Evolutionary conservation across 371 early-diverging fungal species (phyloP).

Genomic region (Mucor irregularis): DNA sequence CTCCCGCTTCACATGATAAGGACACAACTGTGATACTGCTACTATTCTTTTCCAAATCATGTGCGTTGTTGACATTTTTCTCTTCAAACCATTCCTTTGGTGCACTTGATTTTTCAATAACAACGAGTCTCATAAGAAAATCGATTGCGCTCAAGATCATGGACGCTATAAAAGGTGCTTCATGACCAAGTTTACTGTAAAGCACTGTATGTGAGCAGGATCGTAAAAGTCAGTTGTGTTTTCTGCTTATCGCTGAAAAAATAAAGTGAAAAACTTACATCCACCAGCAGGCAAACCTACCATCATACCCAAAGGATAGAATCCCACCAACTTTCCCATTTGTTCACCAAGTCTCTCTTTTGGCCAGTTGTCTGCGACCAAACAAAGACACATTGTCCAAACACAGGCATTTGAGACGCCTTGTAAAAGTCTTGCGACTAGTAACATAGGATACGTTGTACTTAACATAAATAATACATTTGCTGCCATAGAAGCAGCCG

Average conservation of each 20-base stretch:
- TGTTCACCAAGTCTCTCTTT: slow-evolving; percentile 50
- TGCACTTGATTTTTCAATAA: slow-evolving; percentile 50
- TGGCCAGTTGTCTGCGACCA: slow-evolving; percentile 66
- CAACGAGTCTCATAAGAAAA: slow-evolving; percentile 51
- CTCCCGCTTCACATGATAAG: background rate
- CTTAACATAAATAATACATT: slow-evolving; percentile 66
- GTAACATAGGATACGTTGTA: slow-evolving; percentile 53
- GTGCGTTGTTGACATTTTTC: no score
- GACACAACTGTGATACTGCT: no score
- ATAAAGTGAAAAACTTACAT: no score
- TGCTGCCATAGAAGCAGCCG: slow-evolving; percentile 52
- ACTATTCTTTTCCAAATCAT: slow-evolving; percentile 1
- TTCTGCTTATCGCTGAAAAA: background rate
- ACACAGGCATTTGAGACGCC: slow-evolving; percentile 66
- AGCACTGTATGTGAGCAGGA: slow-evolving; percentile 26
- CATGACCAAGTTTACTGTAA: slow-evolving; percentile 63
- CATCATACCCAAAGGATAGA: slow-evolving; percentile 64
- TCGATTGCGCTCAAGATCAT: slow-evolving; percentile 62
- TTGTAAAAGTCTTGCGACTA: slow-evolving; percentile 66
- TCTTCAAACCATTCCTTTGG: slow-evolving; percentile 44
- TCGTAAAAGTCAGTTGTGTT: background rate
- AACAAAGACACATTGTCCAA: slow-evolving; percentile 63
- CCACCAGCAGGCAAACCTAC: slow-evolving; percentile 65
- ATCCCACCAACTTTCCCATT: slow-evolving; percentile 68
- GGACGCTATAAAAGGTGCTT: slow-evolving; percentile 76